phyloP scores from a whole-genome alignment of 768 basidiomycete genomes.

The Lactarius hengduanensis region DNA sequence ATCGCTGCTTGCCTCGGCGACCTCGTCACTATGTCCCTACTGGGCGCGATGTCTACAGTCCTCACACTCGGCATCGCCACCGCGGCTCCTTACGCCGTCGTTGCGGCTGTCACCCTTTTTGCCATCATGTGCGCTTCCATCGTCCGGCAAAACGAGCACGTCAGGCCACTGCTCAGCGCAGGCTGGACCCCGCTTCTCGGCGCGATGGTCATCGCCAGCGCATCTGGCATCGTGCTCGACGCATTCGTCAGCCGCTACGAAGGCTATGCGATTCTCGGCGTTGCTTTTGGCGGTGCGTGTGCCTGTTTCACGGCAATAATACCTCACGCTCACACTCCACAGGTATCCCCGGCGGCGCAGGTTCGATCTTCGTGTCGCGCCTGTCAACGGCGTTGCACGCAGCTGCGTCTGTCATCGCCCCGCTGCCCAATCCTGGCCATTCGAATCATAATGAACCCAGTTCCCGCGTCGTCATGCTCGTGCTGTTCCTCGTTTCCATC shows the following conservation, averaged over 20 bases:
- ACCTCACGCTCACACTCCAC: background rate
- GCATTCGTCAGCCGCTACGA: slow-evolving; percentile 83
- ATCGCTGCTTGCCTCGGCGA: slow-evolving; percentile 93
- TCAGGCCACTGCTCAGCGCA: slow-evolving; percentile 68
- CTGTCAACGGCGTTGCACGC: slow-evolving; percentile 87
- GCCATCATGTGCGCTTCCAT: slow-evolving; percentile 50
- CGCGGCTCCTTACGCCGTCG: slow-evolving; percentile 55
- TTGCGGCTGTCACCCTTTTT: slow-evolving; percentile 48
- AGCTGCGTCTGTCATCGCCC: slow-evolving; percentile 38
- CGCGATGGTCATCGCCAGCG: slow-evolving; percentile 87
- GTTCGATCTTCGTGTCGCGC: slow-evolving; percentile 88
- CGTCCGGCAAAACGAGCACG: slow-evolving; percentile 64
- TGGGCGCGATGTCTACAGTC: slow-evolving; percentile 71
- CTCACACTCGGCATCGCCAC: slow-evolving; percentile 68
- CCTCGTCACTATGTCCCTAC: slow-evolving; percentile 80
- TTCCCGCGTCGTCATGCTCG: slow-evolving; percentile 56
- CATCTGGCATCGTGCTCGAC: slow-evolving; percentile 89
- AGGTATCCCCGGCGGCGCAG: slow-evolving; percentile 87
- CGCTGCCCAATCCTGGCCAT: slow-evolving; percentile 23
- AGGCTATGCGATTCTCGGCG: slow-evolving; percentile 83
- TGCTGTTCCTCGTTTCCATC: slow-evolving; percentile 72
- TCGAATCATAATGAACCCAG: slow-evolving; percentile 32
- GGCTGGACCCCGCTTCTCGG: slow-evolving; percentile 91
- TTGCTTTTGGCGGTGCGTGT: slow-evolving; percentile 79
- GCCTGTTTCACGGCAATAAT: background rate